Evolutionary conservation across 2,329 filamentous ascomycete genomes (phyloP).

Genomic region (Verticillium alfalfae): DNA sequence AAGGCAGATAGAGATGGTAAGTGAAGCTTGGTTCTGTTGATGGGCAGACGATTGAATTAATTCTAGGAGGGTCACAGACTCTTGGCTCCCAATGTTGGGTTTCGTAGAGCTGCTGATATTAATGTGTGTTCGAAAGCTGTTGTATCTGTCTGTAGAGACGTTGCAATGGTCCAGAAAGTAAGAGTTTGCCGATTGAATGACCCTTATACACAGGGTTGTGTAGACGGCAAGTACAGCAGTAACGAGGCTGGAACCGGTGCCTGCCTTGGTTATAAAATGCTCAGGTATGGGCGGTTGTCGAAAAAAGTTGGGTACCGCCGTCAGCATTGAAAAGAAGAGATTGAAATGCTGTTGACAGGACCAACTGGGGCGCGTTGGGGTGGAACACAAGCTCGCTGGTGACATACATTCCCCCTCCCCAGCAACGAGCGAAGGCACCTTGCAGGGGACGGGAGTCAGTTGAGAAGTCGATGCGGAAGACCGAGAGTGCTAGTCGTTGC

Average conservation of each 20-base stretch:
- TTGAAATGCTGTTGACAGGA: neutral
- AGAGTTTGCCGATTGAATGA: neutral
- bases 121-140: too few relatives aligned
- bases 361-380: neutral
- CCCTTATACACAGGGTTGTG: neutral
- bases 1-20: neutral
- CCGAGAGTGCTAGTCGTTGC: neutral
- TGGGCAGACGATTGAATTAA: neutral
- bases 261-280: neutral
- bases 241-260: neutral
- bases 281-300: neutral
- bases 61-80: too few relatives aligned
- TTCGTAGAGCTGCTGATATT: too few relatives aligned
- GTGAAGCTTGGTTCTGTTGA: neutral
- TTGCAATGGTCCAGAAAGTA: neutral
- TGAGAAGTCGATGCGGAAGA: neutral
- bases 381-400: conserved; percentile 2
- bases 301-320: neutral
- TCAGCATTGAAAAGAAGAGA: neutral
- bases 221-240: neutral
- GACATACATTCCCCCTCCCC: neutral
- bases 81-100: too few relatives aligned
- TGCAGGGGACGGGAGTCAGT: neutral
- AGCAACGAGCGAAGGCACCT: neutral
- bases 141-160: neutral